phyloP scores from a whole-genome alignment of 768 basidiomycete species.

The Mycena maculata region DNA sequence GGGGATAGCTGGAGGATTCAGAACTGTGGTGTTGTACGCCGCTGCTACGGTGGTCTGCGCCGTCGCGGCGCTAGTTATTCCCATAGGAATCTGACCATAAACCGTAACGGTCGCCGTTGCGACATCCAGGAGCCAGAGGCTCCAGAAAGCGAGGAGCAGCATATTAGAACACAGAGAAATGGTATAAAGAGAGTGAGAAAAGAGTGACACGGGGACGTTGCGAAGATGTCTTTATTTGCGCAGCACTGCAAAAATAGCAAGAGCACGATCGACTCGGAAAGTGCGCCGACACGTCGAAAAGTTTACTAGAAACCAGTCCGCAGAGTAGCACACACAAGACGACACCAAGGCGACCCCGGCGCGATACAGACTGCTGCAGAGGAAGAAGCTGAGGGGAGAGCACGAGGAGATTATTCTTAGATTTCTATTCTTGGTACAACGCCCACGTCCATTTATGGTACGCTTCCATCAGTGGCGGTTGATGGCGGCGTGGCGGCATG shows the following conservation, averaged over 20 bases:
- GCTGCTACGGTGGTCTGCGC: slow-evolving; percentile 41
- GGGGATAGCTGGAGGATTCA: slow-evolving; percentile 43
- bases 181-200: not conserved
- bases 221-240: no score
- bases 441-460: not conserved
- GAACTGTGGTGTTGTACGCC: slow-evolving; percentile 44
- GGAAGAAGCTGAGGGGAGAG: no score
- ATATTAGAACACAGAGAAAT: not conserved
- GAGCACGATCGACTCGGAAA: no score
- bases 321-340: no score
- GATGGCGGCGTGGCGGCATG: no score
- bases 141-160: slow-evolving; percentile 15
- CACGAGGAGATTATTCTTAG: no score
- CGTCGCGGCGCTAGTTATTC: slow-evolving; percentile 35
- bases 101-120: slow-evolving; percentile 41
- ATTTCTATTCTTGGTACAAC: slow-evolving; percentile 6
- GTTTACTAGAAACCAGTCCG: not conserved
- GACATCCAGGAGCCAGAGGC: slow-evolving; percentile 17
- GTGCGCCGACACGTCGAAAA: slow-evolving; percentile 9
- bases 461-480: no score
- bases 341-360: no score
- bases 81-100: slow-evolving; percentile 42
- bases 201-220: no score
- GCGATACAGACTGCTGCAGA: no score
- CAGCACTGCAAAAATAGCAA: slow-evolving; percentile 24